Evolutionary conservation across 768 basidiomycete genomes (phyloP), one percentile per base, ranked within the genome.

Genomic region (Tremella fuciformis): DNA sequence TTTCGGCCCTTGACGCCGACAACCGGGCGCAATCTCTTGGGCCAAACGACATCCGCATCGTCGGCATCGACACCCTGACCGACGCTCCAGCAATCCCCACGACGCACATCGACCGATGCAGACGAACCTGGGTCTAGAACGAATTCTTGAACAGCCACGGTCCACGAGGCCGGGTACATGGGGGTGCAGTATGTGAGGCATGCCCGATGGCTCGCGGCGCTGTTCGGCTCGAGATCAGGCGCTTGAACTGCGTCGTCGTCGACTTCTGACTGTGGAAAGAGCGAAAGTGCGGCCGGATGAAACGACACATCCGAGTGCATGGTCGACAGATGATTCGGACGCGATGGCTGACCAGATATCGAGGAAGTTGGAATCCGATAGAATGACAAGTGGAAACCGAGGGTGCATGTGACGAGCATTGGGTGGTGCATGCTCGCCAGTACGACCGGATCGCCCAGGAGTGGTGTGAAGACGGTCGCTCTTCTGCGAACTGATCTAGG

Each of bases 121-220:
- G 42, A 22, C n/a, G 16, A 44, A 24, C 21, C 21, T n/a, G 11
- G 26, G 44, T 63, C 55, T 46, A 76, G 64, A 6, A 50, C 47
- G 40, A 76, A 63, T 52, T 75, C 72, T 57, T 77, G 76, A 1
- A 75, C 70, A 0, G 76, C 72, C 2, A 75, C 59, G 4, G 74
- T 77, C 76, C 76, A 77, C 21, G 74, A 70, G 2, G 67, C 48
- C 1, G 76, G 76, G 41, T 77, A 77, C 1, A 77, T 53, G 6
- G 76, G 74, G 4, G 70, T 68, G 24, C 70, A 71, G 47, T 75
- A 77, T 11, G 74, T 75, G 51, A 77, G 50, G 39, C 65, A 59
- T 0, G 66, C 72, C 9, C 64, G 64, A 49, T 64, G 74, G 11
- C 52, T 37, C 1, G 40, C 19, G 9, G 37, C 18, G 34, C n/a